Conservation (phyloP, 2,329 filamentous ascomycete species). For the Phialemoniopsis sp. region DNA sequence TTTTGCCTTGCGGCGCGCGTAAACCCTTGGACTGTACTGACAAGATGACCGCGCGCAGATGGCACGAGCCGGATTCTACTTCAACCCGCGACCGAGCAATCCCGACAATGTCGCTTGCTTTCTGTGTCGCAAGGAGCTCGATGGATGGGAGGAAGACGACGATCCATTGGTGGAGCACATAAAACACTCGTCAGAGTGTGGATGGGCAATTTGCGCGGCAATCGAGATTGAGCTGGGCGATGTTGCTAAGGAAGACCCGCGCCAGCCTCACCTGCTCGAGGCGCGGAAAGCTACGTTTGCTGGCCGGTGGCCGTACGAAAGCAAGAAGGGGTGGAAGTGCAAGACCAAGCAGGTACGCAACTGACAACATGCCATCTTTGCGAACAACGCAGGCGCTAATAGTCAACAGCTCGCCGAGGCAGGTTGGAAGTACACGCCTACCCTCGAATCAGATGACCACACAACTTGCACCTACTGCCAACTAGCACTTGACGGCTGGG, state of each 20-base stretch:
- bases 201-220: constrained; percentile 74
- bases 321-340: constrained; percentile 83
- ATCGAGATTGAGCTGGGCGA: constrained; percentile 59
- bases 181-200: constrained; percentile 76
- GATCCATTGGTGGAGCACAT: constrained; percentile 81
- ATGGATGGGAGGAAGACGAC: constrained; percentile 89
- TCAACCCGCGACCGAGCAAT: constrained; percentile 67
- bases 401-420: constrained; percentile 71
- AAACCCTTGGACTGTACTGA: constrained; percentile 1
- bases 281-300: constrained; percentile 81
- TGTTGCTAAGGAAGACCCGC: constrained; percentile 69
- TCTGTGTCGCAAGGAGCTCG: constrained; percentile 76
- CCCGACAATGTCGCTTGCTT: constrained; percentile 91
- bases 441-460: constrained; percentile 78
- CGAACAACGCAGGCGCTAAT: constrained; percentile 1
- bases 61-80: constrained; percentile 88
- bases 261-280: constrained; percentile 63
- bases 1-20: constrained; percentile 23
- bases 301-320: constrained; percentile 84
- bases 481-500: constrained; percentile 89
- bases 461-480: constrained; percentile 90
- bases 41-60: constrained; percentile 49
- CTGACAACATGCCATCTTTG: too few species aligned
- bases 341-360: constrained; percentile 81
- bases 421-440: constrained; percentile 92